A percentile compares a stretch with the other conserved stretches of the same genome.
These are phyloP conservation scores for Hyphopichia pseudoburtonii DNA, from an alignment of 1,139 yeast species.

Conservation along the genomic window DNA sequence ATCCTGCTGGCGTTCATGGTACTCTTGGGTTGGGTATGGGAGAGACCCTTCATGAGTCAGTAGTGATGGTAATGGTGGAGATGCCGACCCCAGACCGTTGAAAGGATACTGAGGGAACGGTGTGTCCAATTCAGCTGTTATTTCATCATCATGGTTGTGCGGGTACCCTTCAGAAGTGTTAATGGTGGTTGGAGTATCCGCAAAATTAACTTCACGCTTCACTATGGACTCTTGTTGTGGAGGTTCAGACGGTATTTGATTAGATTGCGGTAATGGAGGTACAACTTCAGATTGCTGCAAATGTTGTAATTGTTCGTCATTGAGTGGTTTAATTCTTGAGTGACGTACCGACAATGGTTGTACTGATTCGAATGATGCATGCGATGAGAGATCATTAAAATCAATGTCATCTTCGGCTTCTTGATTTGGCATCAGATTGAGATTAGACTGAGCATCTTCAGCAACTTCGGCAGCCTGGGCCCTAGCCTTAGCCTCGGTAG, in stretches of 20 bases:
- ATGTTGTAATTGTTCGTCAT: neutral
- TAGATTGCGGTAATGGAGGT: neutral
- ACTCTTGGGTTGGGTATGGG: constrained; percentile 1
- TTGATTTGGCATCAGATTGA: neutral
- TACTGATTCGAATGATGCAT: constrained; percentile 22
- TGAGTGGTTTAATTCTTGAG: constrained; percentile 8
- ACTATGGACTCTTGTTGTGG: too few relatives aligned
- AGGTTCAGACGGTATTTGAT: neutral
- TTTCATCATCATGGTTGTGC: neutral
- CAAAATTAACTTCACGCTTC: constrained; percentile 4
- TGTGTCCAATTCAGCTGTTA: neutral
- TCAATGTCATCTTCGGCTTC: constrained; percentile 12
- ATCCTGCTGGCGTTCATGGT: neutral
- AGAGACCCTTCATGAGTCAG: neutral
- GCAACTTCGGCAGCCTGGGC: too few relatives aligned
- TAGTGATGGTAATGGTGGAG: neutral
- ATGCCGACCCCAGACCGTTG: neutral
- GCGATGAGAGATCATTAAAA: constrained; percentile 14
- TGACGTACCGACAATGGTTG: constrained; percentile 28
- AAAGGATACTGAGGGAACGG: neutral
- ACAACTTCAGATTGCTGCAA: neutral
- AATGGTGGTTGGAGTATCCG: constrained; percentile 1
- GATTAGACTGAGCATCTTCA: constrained; percentile 4
- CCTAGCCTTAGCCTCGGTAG: constrained; percentile 3
- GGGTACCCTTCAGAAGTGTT: neutral